phyloP scores from a whole-genome alignment of 1,284 basidiomycete species.

The Ceratobasidium sp. region DNA sequence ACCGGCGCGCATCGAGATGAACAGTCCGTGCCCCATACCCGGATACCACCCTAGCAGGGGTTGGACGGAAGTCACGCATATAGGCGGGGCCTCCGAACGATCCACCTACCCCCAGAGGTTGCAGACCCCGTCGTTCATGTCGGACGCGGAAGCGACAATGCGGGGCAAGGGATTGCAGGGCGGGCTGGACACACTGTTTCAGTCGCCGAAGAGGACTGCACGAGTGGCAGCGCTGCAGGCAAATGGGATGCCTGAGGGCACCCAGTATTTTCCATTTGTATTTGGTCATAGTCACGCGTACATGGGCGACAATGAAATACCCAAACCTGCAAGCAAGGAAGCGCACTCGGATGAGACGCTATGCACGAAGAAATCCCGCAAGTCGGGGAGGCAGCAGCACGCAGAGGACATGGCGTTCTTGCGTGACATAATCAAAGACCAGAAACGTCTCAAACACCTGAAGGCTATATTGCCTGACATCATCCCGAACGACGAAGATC shows the following conservation, averaged over 20 bases:
- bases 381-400: background rate
- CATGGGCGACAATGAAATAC: too few relatives aligned
- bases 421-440: background rate
- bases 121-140: background rate
- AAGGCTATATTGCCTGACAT: background rate
- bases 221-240: background rate
- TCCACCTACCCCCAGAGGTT: background rate
- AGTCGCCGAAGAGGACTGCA: background rate
- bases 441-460: background rate
- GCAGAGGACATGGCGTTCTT: background rate
- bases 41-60: background rate
- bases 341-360: constrained; percentile 13
- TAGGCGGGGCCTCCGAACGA: background rate
- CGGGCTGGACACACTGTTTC: background rate
- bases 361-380: background rate
- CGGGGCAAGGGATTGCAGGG: background rate
- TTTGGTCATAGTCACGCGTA: too few relatives aligned
- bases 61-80: background rate
- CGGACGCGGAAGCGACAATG: background rate
- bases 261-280: constrained; percentile 2
- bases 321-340: background rate
- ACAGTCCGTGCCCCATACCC: too few relatives aligned
- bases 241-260: background rate
- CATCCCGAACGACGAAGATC: background rate
- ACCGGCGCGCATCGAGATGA: background rate